Evolutionary conservation across 495 filamentous ascomycete genomes (phyloP), one percentile per base, ranked within the genome.

Genomic region (Talaromyces adpressus): DNA sequence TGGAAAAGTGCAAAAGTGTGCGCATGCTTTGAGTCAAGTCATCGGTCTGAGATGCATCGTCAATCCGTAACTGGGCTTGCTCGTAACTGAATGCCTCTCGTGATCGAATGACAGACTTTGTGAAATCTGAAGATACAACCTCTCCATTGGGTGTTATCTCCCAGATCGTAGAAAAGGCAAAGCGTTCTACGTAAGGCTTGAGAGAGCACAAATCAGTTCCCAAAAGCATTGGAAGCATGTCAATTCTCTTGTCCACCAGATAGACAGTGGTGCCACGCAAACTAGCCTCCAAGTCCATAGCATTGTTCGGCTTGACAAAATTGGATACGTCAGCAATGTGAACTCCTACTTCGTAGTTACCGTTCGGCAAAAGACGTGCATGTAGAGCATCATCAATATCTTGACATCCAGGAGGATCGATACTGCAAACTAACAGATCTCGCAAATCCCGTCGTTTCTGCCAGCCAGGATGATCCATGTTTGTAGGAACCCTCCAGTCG

Each of bases 311-410:
- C 75, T 93, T 95, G 71, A 98, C 95, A 67, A 98, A 98, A 72
- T 98, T 91, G 16, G 95, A 97, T 20, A 98, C 94, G 70, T 98
- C 94, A 51, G 94, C 94, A 72, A 98, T 98, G 71, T 98, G 95
- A n/a, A 98, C 94, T 61, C 94, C 94, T 12, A 98, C 91, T 77
- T 98, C 91, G 66, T 87, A 91, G 72, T 98, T 98, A 25, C 95
- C 94, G 68, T 97, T 98, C 2, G 91, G 89, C 45, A 98, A 77
- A 36, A 79, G 80, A 36, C 87, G 81, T 14, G 94, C 92, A 71
- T 98, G 94, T 16, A 98, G 85, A 11, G 94, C 94, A 77, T 98
- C 94, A 68, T 98, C 94, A 63, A 98, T 98, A 79, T 98, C 94
- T 68, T 97, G 92, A 76, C 94, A 98, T 1, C 92, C 92, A 7